These are phyloP conservation scores for Chalciporus piperatus DNA, from an alignment of 768 basidiomycete species.

Conservation along the genomic window DNA sequence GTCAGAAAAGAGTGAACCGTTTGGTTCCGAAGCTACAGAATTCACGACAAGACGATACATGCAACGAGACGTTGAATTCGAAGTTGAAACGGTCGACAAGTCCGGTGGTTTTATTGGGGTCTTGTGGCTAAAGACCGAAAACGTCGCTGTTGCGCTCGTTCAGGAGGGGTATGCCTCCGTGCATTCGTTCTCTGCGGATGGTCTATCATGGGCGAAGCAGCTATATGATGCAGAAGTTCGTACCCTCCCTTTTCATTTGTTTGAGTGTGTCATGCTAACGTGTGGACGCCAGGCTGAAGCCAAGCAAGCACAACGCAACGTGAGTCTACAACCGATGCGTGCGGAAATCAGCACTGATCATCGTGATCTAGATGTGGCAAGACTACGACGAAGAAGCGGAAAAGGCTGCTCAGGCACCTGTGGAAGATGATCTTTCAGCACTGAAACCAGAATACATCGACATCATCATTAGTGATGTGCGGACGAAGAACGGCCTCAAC, in stretches of 20 bases:
- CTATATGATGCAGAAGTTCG: conserved; percentile 81
- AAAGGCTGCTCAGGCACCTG: conserved; percentile 45
- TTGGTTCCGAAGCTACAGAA: conserved; percentile 76
- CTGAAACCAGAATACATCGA: conserved; percentile 88
- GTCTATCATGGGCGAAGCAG: conserved; percentile 74
- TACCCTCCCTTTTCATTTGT: conserved; percentile 3
- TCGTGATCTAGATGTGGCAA: conserved; percentile 71
- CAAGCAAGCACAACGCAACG: conserved; percentile 74
- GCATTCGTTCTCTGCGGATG: conserved; percentile 84
- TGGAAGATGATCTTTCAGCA: conserved; percentile 46
- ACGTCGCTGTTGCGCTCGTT: conserved; percentile 79
- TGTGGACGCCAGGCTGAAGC: conserved; percentile 62
- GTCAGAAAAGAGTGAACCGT: conserved; percentile 88
- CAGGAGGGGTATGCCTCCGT: conserved; percentile 87
- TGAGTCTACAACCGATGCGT: conserved; percentile 37
- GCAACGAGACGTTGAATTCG: conserved; percentile 95
- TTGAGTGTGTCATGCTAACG: conserved; percentile 1
- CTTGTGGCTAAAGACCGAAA: conserved; percentile 81
- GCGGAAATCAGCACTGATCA: background rate
- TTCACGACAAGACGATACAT: conserved; percentile 79
- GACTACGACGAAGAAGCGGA: conserved; percentile 77
- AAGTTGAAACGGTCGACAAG: conserved; percentile 88
- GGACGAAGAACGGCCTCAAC: conserved; percentile 65
- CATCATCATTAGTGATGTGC: conserved; percentile 87
- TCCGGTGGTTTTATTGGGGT: conserved; percentile 94